These are phyloP conservation scores for Amesomyces nigricolor DNA, from an alignment of 2,329 filamentous ascomycete genomes.

Conservation along the genomic window DNA sequence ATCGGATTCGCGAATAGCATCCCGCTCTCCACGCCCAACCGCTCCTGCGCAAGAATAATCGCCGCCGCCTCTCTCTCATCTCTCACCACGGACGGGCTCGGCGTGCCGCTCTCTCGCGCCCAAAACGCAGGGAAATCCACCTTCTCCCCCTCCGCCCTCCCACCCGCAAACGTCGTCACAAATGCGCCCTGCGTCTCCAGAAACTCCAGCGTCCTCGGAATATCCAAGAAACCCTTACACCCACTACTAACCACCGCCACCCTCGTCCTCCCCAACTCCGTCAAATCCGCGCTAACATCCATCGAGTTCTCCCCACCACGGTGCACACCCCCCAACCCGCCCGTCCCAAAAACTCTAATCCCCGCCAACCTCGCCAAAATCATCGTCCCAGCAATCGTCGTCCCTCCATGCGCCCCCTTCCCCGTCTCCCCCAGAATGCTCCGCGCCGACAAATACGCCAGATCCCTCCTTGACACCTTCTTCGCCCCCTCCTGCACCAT, in stretches of 20 bases:
- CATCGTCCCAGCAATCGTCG: conserved; percentile 92
- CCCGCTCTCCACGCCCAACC: conserved; percentile 68
- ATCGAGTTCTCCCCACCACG: conserved; percentile 78
- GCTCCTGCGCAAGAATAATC: conserved; percentile 76
- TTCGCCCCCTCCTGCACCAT: conserved; percentile 67
- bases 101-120: conserved; percentile 77
- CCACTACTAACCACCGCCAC: conserved; percentile 86
- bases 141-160: conserved; percentile 52
- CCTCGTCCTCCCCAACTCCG: conserved; percentile 82
- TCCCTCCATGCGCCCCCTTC: conserved; percentile 74
- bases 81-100: conserved; percentile 69
- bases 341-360: conserved; percentile 90
- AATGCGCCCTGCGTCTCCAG: conserved; percentile 68
- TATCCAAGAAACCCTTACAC: conserved; percentile 94
- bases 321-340: conserved; percentile 90
- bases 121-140: conserved; percentile 93
- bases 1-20: conserved; percentile 88
- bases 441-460: conserved; percentile 68
- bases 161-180: conserved; percentile 86
- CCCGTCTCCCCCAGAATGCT: conserved; percentile 50
- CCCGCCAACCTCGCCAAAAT: conserved; percentile 78
- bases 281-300: conserved; percentile 93
- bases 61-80: conserved; percentile 78
- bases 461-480: conserved; percentile 83
- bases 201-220: conserved; percentile 78